Evolutionary conservation across 1,284 basidiomycete genomes (phyloP), one percentile per base, ranked within the genome.

Genomic region (Tilletia walkeri): DNA sequence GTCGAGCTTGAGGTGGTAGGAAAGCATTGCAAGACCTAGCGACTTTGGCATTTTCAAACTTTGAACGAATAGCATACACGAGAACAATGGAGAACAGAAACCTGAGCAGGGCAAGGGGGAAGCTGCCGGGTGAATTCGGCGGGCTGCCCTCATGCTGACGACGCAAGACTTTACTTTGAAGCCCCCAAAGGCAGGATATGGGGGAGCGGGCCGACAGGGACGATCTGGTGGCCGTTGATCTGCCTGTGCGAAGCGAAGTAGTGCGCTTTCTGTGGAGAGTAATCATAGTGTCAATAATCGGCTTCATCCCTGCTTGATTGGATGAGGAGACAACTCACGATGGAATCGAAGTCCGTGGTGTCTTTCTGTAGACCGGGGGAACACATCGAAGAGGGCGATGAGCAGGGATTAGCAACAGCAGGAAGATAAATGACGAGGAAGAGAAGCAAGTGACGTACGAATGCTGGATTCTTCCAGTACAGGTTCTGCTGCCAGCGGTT

Each of bases 381-480:
- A 1, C 16, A 63, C 34, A 30, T n/a, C n/a, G 10, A 53, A 24
- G 1, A 30, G 14, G 41, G 41, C 3, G 41, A 14, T 14, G 14
- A 45, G 41, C 6, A 14, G 14, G 14, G 3, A 45, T 45, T 45
- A 14, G 14, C 9, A 7, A 45, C 14, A 14, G 41, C 9, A 45
- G 14, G 14, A 14, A 9, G 14, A 45, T 45, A 45, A 45, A 45
- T 14, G 41, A n/a, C 6, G 50, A 18, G n/a, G 18, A 24, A 53
- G 6, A 18, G 50, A 18, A 18, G 18, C 7, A 18, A 18, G 14
- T 2, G 41, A 67, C 67, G 3, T 47, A 67, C 67, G 89, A 99
- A 99, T 1, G 92, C 93, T 0, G 90, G 86, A 76, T 90, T 86
- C 76, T 91, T 92, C 94, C 94, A 97, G 86, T 98, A 98, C 49